Base-by-base conservation (phyloP, 345 rosid species). In the Populus euphratica region DNA sequence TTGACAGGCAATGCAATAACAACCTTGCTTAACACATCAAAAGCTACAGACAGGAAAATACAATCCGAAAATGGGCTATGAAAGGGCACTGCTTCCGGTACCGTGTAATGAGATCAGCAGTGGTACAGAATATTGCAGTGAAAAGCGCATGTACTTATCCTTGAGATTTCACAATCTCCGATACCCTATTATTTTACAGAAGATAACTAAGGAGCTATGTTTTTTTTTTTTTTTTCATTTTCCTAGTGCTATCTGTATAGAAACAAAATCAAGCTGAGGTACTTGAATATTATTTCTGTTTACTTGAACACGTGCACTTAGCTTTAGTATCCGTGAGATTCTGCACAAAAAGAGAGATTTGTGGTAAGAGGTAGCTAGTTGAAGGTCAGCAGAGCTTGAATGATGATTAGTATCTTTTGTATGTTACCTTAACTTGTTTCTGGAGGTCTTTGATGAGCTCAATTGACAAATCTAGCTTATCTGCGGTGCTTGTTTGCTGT, bases 401-500 rank as follows among this genome's bases (percentile, higher is more conserved):
- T 8, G 33, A 61, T 3, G 56, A 74, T 7, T 35, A 23, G 10
- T 49, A 11, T 27, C 31, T 71, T 50, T 61, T 50, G 11, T 39
- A 23, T 38, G 71, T 74, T 85, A 91, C 95, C 90, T 89, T 77
- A 65, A 91, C 90, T 61, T 89, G 88, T 76, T 86, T 88, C 73
- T 91, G 93, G 20, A 91, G 88, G 20, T 91, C 86, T 81, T 91
- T 91, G 72, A 91, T 91, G 87, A 84, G 74, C 31, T 88, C 95
- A 78, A 91, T 91, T 66, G 93, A 93, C 80, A 88, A 74, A 68
- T 91, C 95, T 79, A 91, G 87, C 95, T 88, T 91, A 47, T 91
- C 95, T 63, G 95, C 87, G 39, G 91, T 89, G 88, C 83, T 91
- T 33, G 90, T 85, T 86, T 91, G 91, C 95, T 91, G 88, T 49